Conservation (phyloP, 176 grass and related monocot species). For the Hordeum marinum region DNA sequence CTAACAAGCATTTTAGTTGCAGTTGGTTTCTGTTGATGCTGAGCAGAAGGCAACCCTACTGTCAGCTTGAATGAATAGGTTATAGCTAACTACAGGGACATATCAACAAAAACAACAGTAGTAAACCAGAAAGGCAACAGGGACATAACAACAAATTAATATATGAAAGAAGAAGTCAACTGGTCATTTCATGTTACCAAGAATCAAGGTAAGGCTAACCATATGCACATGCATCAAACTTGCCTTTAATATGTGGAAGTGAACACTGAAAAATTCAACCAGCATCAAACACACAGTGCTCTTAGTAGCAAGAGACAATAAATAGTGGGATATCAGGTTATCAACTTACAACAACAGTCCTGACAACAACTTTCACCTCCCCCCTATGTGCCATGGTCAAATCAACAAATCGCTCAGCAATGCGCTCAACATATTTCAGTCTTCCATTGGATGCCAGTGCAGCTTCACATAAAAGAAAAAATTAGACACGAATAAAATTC, state of each 20-base stretch:
- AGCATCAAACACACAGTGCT: neutral
- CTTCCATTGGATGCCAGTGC: constrained; percentile 89
- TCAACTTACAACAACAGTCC: constrained; percentile 82
- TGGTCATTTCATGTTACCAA: neutral
- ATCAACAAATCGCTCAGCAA: constrained; percentile 82
- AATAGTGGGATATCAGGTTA: constrained; percentile 5
- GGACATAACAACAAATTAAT: neutral
- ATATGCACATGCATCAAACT: neutral
- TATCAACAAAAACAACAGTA: neutral
- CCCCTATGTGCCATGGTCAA: constrained; percentile 93
- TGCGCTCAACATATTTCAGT: constrained; percentile 67
- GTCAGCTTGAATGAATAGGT: neutral
- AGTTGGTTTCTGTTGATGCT: neutral
- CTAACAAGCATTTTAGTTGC: constrained; percentile 2
- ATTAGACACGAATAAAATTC: neutral
- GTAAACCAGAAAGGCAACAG: neutral
- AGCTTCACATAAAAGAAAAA: constrained; percentile 42
- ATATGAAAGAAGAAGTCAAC: neutral
- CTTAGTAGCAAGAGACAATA: neutral
- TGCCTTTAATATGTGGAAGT: neutral
- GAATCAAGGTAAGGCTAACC: neutral
- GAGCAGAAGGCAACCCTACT: constrained; percentile 1
- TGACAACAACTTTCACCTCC: constrained; percentile 85
- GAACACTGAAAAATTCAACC: neutral
- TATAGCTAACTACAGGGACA: neutral